Base-by-base conservation (phyloP, 2,329 filamentous ascomycete species). In the Cordyceps fumosorosea region DNA sequence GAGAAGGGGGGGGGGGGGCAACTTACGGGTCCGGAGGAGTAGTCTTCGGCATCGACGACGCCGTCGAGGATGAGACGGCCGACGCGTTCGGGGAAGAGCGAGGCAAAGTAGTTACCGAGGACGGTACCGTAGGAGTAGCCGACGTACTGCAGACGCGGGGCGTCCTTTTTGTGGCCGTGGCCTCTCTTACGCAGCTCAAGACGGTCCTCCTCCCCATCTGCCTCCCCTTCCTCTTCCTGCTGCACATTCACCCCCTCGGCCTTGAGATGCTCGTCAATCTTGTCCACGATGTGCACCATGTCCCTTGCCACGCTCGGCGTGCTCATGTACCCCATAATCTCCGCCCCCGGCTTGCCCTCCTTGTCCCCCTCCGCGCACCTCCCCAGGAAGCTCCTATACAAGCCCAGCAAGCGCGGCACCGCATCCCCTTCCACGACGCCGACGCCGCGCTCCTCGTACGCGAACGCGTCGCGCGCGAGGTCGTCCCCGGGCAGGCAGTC, bases 91-190 rank as follows among this genome's bases (percentile, higher is more conserved):
- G 66, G 66, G 16, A 60, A 67, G 55, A 67, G 62, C 0, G 66
- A 67, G 1, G 66, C 66, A 48, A 67, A 66, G 0, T 63, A 62
- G 51, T 66, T 67, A 0, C 66, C 66, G 10, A 67, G 32, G 0
- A 63, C 18, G 18, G 62, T 66, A 11, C 65, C 20, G 72, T 80
- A 81, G 16, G 74, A 77, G 51, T 78, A 72, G 0, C 78, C 77
- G 73, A 76, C 77, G 63, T 78, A 80, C 63, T 75, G 73, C 34
- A 78, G 63, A 11, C 65, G 64, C 7, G 66, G 51, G 48, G 57
- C 51, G 16, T 64, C 62, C 4, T 29, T 16, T 10, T 11, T 55
- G 54, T 58, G 48, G 16, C 40, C 12, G 26, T 55, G 42, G 6
- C 18, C 34, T 11, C 51, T 24, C 51, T 62, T 20, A 8, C 50